phyloP scores from a whole-genome alignment of 2,329 filamentous ascomycete genomes.

The Drechslerella coelobrocha region DNA sequence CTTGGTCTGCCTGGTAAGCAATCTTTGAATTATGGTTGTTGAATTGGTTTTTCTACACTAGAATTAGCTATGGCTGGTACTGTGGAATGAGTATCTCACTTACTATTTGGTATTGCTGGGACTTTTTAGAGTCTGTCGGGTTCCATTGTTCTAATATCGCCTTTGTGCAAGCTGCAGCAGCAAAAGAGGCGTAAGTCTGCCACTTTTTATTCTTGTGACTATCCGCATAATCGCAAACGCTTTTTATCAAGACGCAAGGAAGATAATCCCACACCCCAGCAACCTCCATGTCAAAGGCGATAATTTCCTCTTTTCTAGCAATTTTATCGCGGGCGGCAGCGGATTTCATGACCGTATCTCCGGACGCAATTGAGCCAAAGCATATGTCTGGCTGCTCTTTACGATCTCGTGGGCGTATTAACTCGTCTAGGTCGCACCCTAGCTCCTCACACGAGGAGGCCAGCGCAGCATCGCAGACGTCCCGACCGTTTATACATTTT shows the following conservation, averaged over 20 bases:
- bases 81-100: too few species aligned
- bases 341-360: slow-evolving; percentile 57
- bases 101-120: too few species aligned
- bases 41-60: too few species aligned
- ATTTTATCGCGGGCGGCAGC: slow-evolving; percentile 55
- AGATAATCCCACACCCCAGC: slow-evolving; percentile 57
- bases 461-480: slow-evolving; percentile 6
- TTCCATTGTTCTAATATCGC: slow-evolving; percentile 51
- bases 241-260: slow-evolving; percentile 56
- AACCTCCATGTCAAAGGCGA: slow-evolving; percentile 58
- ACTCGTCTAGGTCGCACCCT: neutral
- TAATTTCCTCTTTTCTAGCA: slow-evolving; percentile 51
- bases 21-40: too few species aligned
- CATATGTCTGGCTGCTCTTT: slow-evolving; percentile 51
- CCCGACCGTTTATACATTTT: neutral
- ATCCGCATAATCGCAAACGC: slow-evolving; percentile 60
- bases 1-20: too few species aligned
- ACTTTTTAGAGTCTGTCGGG: too few species aligned
- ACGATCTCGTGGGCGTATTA: neutral
- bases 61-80: too few species aligned
- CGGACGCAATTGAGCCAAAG: slow-evolving; percentile 57
- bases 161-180: slow-evolving; percentile 57
- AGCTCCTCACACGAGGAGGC: slow-evolving; percentile 22
- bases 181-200: slow-evolving; percentile 59
- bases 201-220: slow-evolving; percentile 59